Percentiles rank a stretch among this genome's conserved stretches.
phyloP scores from a whole-genome alignment of 176 grass and related monocot genomes.

The Musa troglodytarum region DNA sequence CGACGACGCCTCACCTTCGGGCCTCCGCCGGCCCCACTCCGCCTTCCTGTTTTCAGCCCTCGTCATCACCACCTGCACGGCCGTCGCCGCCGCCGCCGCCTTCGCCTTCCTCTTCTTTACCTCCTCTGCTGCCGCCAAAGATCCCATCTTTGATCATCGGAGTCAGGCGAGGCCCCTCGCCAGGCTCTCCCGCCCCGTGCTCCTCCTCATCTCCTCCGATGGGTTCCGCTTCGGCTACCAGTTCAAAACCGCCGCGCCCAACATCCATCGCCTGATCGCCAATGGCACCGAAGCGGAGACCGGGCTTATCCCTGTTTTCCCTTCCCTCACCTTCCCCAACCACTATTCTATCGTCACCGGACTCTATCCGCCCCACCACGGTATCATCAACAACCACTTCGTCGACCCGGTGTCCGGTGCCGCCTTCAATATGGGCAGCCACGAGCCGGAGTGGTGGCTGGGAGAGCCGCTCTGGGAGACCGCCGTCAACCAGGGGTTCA shows the following conservation, averaged over 20 bases:
- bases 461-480: slow-evolving; percentile 81
- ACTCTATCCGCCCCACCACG: slow-evolving; percentile 69
- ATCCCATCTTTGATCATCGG: not conserved
- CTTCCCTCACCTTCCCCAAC: slow-evolving; percentile 90
- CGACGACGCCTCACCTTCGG: not conserved
- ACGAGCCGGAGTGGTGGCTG: slow-evolving; percentile 70
- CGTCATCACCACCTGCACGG: slow-evolving; percentile 13
- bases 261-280: slow-evolving; percentile 59
- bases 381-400: slow-evolving; percentile 91
- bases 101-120: slow-evolving; percentile 23
- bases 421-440: slow-evolving; percentile 48
- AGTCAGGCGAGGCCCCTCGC: slow-evolving; percentile 15
- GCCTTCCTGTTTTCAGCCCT: not conserved
- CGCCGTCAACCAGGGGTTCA: slow-evolving; percentile 48
- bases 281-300: slow-evolving; percentile 65
- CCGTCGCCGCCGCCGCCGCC: slow-evolving; percentile 21
- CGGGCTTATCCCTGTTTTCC: slow-evolving; percentile 72
- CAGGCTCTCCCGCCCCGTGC: slow-evolving; percentile 64
- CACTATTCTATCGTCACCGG: slow-evolving; percentile 98
- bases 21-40: slow-evolving; percentile 1
- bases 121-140: not conserved
- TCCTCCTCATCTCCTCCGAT: slow-evolving; percentile 69
- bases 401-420: slow-evolving; percentile 58
- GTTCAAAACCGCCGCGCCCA: slow-evolving; percentile 47
- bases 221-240: slow-evolving; percentile 93